Evolutionary conservation across 2,329 filamentous ascomycete genomes (phyloP), one percentile per base, ranked within the genome.

Genomic region (Pseudogymnoascus pannorum): DNA sequence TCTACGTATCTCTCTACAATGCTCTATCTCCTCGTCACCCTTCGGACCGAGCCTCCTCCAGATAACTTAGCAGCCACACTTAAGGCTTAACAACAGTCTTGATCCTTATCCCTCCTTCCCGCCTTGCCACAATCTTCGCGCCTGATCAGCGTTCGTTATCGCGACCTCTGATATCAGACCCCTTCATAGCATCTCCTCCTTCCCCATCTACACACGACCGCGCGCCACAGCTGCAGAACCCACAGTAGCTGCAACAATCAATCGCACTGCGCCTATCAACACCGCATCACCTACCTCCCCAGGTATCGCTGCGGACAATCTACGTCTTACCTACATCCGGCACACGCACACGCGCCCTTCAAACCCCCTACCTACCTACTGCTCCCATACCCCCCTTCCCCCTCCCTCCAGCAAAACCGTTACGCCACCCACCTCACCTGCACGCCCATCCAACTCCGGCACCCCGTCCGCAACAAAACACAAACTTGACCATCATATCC

Each of bases 1-100:
- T 48, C 22, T 48, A 48, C 42, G 42, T 48, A 48, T 48, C 42
- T 48, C 42, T 26, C 3, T 48, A 48, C 42, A 48, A 48, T 48
- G 2, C 40, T 26, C 20, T 26, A 48, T 26, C 42, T 26, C 22
- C 42, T 16, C 42, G 42, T 48, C 22, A 24, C 16, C 42, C 22
- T 22, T 48, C 42, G 42, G 42, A 26, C 42, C 42, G 42, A 48
- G 42, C 42, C 42, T 48, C 22, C 22, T 48, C 42, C 12, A 48
- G 42, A 48, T 48, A 48, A 48, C 12, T 48, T 26, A 26, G 14
- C 42, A 26, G 42, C 42, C 40, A 44, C 20, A 12, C n/a, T n/a
- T n/a, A n/a, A n/a, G n/a, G n/a, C n/a, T n/a, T n/a, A n/a, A n/a
- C n/a, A n/a, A n/a, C n/a, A n/a, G n/a, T n/a, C n/a, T n/a, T n/a